A percentile compares a stretch with the other conserved stretches of the same genome.
Evolutionary conservation across 1,284 basidiomycete species (phyloP).

Genomic region (Moesziomyces aphidis): DNA sequence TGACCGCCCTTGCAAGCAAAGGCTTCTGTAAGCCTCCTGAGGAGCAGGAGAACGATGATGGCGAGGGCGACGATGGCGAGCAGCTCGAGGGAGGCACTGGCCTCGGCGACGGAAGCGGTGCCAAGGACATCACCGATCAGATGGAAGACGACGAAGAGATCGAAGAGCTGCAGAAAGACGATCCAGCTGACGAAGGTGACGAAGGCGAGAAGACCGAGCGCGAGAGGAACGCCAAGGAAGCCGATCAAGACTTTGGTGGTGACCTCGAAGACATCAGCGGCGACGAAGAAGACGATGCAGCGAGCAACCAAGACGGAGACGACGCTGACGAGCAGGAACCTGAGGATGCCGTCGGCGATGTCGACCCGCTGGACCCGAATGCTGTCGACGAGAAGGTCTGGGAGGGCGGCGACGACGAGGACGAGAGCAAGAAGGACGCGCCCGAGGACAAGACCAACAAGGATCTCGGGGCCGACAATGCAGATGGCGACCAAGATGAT

Average conservation of each 20-base stretch:
- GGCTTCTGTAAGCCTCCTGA: conserved; percentile 78
- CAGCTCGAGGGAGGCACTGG: conserved; percentile 65
- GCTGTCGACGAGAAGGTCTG: conserved; percentile 96
- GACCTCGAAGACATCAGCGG: conserved; percentile 74
- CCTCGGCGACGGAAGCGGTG: conserved; percentile 64
- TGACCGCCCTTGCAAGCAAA: conserved; percentile 80
- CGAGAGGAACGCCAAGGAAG: conserved; percentile 72
- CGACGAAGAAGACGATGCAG: conserved; percentile 73
- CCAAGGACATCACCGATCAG: conserved; percentile 71
- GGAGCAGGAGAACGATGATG: conserved; percentile 50
- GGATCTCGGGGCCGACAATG: conserved; percentile 66
- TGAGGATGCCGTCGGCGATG: conserved; percentile 85
- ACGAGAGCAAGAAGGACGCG: conserved; percentile 70
- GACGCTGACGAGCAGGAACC: conserved; percentile 73
- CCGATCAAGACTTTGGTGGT: conserved; percentile 77
- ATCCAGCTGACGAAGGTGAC: conserved; percentile 75
- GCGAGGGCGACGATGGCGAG: conserved; percentile 54
- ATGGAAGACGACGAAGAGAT: conserved; percentile 85
- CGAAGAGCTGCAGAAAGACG: conserved; percentile 80
- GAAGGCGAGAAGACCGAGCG: conserved; percentile 69
- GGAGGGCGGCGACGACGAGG: conserved; percentile 82
- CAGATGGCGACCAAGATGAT: conserved; percentile 59
- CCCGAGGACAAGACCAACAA: conserved; percentile 68
- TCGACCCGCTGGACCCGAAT: conserved; percentile 86
- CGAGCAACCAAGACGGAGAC: conserved; percentile 70